A percentile compares a stretch with the other conserved stretches of the same genome.
These are phyloP conservation scores for Handroanthus guayacan DNA, from an alignment of 257 asterid genomes.

Conservation along the genomic window DNA sequence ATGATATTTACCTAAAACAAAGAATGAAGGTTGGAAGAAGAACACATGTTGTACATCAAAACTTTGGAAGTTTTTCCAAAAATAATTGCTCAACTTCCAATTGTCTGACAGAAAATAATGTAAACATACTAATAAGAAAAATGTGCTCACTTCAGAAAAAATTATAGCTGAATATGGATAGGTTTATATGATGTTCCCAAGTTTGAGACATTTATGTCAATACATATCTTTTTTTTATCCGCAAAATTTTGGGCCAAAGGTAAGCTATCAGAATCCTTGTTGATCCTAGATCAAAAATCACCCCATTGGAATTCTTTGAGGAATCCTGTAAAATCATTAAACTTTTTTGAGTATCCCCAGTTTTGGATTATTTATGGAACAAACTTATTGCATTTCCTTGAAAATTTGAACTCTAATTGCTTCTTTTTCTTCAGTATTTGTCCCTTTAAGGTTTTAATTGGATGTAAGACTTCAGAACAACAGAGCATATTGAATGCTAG, in stretches of 20 bases:
- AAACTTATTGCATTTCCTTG: not conserved
- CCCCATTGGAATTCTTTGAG: not conserved
- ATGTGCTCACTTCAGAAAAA: slow-evolving; percentile 5
- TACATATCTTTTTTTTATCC: not conserved
- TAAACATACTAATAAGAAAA: not conserved
- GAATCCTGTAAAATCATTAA: not conserved
- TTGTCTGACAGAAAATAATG: not conserved
- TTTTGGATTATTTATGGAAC: not conserved
- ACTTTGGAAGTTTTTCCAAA: not conserved
- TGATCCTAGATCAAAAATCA: not conserved
- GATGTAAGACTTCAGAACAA: not conserved
- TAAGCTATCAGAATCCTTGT: not conserved
- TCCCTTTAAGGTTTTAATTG: not conserved
- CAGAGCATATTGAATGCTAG: not conserved
- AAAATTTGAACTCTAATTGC: not conserved
- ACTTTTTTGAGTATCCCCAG: not conserved
- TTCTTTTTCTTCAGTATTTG: not conserved
- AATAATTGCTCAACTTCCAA: not conserved
- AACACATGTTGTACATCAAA: not conserved
- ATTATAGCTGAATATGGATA: not conserved
- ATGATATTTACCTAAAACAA: not conserved
- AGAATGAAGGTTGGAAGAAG: not conserved
- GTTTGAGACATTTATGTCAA: not conserved
- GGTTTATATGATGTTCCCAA: not conserved
- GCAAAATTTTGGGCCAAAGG: not conserved